Evolutionary conservation across 192 early-diverging fungal species (phyloP), one percentile per base, ranked within the genome.

Genomic region (Chytriomyces confervae): DNA sequence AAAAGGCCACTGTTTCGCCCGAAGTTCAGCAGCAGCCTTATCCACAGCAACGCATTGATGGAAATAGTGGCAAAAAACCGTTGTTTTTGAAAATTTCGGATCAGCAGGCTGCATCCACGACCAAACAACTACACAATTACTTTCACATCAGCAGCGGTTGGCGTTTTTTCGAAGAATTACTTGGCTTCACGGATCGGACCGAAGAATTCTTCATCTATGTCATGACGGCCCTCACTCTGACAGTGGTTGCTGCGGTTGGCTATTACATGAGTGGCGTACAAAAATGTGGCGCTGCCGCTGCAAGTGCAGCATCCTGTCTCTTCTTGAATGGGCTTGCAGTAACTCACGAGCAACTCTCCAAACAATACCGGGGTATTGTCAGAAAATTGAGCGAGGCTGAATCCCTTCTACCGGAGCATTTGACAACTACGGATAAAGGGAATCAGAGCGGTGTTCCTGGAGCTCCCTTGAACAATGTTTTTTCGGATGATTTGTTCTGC

Each of bases 141-240:
- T 72, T 72, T 51, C 69, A 72, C 50, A 51, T 72, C n/a, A 60
- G 27, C 20, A 29, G 50, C 69, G 69, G 69, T 0, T 72, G 69
- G 69, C 69, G 69, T 51, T 53, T 72, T 18, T 20, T 72, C n/a
- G 69, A 72, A 43, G 20, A 61, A 45, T 13, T 72, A 9, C 69
- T 72, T 9, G 69, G 69, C 51, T 72, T 72, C 69, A 72, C 50
- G n/a, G 69, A 72, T 23, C 18, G 50, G 5, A 72, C 69, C 29
- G 69, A 72, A 72, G 44, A 49, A 13, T 11, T 57, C 10, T 72
- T 72, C 48, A 51, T 72, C 51, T 72, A 72, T 27, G 18, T 72
- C 20, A 72, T 61, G 51, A 72, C 69, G 3, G 29, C 45, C 16
- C 23, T 72, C 10, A 27, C 57, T 4, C 24, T 72, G 23, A 57